Percentiles rank a stretch among this genome's conserved stretches.
Evolutionary conservation across 352 stramenopile species (phyloP).

Genomic region (Pythium rishiriense): DNA sequence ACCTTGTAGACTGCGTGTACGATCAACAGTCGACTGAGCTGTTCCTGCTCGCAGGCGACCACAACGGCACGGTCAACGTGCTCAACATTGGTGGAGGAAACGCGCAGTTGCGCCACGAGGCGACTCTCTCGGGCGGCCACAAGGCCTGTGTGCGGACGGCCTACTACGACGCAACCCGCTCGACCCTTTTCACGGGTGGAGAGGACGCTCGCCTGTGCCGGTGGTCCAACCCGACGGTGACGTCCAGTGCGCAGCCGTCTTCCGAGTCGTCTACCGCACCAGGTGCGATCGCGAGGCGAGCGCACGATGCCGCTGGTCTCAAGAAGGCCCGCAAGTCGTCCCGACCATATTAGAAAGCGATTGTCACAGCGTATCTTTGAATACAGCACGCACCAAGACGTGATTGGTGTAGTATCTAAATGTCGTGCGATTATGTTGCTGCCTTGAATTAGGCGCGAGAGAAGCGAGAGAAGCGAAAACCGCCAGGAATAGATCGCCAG

Average conservation of each 20-base stretch:
- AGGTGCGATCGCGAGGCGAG: conserved; percentile 7
- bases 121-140: conserved; percentile 62
- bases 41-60: conserved; percentile 77
- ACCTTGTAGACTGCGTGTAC: conserved; percentile 88
- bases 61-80: conserved; percentile 75
- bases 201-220: conserved; percentile 87
- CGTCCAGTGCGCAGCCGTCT: neutral
- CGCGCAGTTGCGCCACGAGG: conserved; percentile 59
- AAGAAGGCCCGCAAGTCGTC: conserved; percentile 77
- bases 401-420: neutral
- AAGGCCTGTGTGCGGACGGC: conserved; percentile 82
- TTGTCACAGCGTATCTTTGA: neutral
- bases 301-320: conserved; percentile 47
- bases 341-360: conserved; percentile 52
- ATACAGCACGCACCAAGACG: neutral
- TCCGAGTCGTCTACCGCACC: neutral
- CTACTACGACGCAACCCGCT: conserved; percentile 60
- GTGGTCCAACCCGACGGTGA: conserved; percentile 44
- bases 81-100: conserved; percentile 56
- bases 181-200: conserved; percentile 76
- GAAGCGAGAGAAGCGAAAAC: neutral
- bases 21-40: conserved; percentile 68
- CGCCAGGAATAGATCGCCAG: neutral
- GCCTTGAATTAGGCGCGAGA: neutral
- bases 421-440: neutral